phyloP scores from a whole-genome alignment of 805 yeast genomes.

The Metschnikowia lunata region DNA sequence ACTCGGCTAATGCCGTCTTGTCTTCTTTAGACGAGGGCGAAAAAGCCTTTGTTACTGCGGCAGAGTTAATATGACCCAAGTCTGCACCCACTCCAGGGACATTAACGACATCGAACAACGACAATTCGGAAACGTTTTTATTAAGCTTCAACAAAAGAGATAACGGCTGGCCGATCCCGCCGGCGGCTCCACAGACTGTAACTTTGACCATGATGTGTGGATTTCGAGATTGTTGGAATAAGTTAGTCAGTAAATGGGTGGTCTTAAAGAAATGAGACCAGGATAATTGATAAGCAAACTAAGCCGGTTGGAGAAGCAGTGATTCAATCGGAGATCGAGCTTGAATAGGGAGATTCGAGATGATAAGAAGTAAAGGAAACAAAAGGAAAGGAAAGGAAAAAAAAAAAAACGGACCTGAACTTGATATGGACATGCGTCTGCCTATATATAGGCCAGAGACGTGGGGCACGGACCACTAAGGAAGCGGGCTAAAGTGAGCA shows the following conservation, averaged over 20 bases:
- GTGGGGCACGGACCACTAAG: neutral
- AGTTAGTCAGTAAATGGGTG: neutral
- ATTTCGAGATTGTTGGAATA: neutral
- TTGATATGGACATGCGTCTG: neutral
- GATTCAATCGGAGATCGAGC: too few relatives aligned
- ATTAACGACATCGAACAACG: constrained; percentile 81
- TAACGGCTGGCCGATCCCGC: constrained; percentile 92
- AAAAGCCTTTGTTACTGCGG: constrained; percentile 54
- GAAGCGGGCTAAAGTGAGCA: too few relatives aligned
- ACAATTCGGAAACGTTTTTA: constrained; percentile 56
- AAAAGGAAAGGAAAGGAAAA: too few relatives aligned
- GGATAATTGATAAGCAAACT: too few relatives aligned
- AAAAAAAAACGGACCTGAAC: neutral
- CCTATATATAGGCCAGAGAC: constrained; percentile 12
- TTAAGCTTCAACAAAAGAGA: constrained; percentile 75
- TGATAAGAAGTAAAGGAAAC: neutral
- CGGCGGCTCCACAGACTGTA: constrained; percentile 86
- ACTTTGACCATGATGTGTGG: constrained; percentile 52
- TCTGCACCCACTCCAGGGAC: constrained; percentile 88
- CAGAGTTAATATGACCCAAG: constrained; percentile 75
- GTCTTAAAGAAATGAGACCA: too few relatives aligned
- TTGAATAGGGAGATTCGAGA: too few relatives aligned
- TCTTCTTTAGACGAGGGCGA: constrained; percentile 54
- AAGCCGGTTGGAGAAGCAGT: too few relatives aligned
- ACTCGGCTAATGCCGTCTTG: constrained; percentile 40